Evolutionary conservation across 2,329 filamentous ascomycete genomes (phyloP).

Genomic region (Simplicillium aogashimaense): DNA sequence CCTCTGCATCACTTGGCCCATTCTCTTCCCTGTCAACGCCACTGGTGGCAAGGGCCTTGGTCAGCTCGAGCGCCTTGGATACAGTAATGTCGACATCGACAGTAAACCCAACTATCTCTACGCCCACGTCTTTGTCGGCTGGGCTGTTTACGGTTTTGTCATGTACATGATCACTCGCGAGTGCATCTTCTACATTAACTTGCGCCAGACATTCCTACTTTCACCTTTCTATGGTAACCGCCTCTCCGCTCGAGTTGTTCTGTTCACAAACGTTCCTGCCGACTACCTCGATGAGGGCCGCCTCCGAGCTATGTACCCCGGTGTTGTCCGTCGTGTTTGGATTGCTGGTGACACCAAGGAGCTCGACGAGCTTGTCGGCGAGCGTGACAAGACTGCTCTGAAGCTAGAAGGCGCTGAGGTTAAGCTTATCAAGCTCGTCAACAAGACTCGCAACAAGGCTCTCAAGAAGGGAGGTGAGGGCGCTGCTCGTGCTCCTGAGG

Average conservation of each 20-base stretch:
- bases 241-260: conserved; percentile 80
- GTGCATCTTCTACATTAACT: conserved; percentile 83
- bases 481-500: conserved; percentile 8
- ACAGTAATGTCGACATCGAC: conserved; percentile 33
- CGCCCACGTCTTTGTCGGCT: conserved; percentile 72
- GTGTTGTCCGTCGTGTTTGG: conserved; percentile 76
- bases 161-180: conserved; percentile 86
- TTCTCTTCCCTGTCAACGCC: conserved; percentile 75
- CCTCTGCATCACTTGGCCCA: conserved; percentile 72
- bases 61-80: conserved; percentile 48
- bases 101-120: conserved; percentile 59
- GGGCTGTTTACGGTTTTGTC: conserved; percentile 78
- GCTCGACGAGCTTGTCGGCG: conserved; percentile 67
- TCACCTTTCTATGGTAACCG: conserved; percentile 76
- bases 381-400: conserved; percentile 64
- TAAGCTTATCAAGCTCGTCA: conserved; percentile 58
- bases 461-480: conserved; percentile 20
- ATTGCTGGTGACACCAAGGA: conserved; percentile 63
- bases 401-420: conserved; percentile 79
- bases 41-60: conserved; percentile 58
- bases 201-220: conserved; percentile 85
- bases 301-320: conserved; percentile 67
- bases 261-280: conserved; percentile 77
- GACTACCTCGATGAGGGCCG: conserved; percentile 67
- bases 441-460: conserved; percentile 24